Evolutionary conservation across 139 green algal genomes (phyloP).

Genomic region (Yamagishiella unicocca): DNA sequence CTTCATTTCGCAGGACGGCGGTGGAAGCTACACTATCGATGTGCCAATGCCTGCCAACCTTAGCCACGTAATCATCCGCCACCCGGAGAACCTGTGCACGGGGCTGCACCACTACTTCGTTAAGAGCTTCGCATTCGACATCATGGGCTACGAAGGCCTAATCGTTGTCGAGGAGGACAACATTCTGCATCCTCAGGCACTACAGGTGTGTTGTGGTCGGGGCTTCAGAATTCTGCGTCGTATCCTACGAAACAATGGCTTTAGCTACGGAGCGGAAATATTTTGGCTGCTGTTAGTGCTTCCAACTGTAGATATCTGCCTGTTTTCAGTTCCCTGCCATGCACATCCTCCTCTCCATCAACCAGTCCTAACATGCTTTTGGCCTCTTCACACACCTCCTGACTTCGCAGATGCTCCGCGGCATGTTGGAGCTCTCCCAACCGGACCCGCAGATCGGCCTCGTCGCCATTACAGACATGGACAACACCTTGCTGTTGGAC

Average conservation of each 20-base stretch:
- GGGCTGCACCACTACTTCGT: constrained; percentile 23
- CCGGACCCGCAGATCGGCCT: background rate
- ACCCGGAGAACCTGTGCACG: background rate
- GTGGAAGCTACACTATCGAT: background rate
- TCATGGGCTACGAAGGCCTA: constrained; percentile 5
- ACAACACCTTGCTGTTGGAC: background rate
- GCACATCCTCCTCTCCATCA: background rate
- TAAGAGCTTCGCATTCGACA: constrained; percentile 13
- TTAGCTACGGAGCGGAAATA: background rate
- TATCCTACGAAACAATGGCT: background rate
- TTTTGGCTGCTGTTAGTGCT: background rate
- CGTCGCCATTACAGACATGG: background rate
- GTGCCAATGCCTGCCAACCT: background rate
- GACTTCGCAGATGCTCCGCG: background rate
- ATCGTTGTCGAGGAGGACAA: constrained; percentile 24
- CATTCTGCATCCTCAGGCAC: background rate
- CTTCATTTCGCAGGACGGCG: constrained; percentile 21
- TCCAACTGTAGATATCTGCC: background rate
- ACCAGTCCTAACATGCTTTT: background rate
- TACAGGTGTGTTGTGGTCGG: background rate
- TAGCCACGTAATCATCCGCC: background rate
- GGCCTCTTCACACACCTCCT: background rate
- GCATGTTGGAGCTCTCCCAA: background rate
- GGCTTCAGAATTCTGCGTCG: background rate
- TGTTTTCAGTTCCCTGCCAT: background rate